phyloP scores from a whole-genome alignment of 768 basidiomycete species.

The Xerocomellus chrysenteron region DNA sequence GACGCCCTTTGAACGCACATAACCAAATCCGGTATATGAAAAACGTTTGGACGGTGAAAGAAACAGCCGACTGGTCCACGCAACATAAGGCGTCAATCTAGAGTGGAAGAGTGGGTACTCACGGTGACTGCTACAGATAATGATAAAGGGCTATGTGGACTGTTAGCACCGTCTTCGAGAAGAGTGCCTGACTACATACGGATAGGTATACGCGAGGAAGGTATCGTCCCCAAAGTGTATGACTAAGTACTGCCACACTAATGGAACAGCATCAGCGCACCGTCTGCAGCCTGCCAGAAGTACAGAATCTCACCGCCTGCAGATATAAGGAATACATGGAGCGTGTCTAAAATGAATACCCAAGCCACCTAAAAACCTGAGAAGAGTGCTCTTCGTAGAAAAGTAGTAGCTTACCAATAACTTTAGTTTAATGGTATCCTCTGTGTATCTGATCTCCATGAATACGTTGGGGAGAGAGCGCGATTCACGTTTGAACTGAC shows the following conservation, averaged over 20 bases:
- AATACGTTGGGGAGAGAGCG: neutral
- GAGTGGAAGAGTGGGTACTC: slow-evolving; percentile 2
- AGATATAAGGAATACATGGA: slow-evolving; percentile 18
- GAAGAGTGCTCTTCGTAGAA: neutral
- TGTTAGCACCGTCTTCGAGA: slow-evolving; percentile 8
- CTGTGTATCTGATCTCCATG: slow-evolving; percentile 12
- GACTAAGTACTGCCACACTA: slow-evolving; percentile 26
- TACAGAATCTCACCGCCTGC: slow-evolving; percentile 14
- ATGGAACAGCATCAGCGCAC: neutral
- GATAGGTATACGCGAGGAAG: slow-evolving; percentile 15
- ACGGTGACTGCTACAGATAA: slow-evolving; percentile 24
- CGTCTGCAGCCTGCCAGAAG: neutral
- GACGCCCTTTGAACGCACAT: slow-evolving; percentile 8
- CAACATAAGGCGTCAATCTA: slow-evolving; percentile 13
- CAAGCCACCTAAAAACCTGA: slow-evolving; percentile 18
- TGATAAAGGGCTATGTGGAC: slow-evolving; percentile 15
- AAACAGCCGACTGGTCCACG: slow-evolving; percentile 18
- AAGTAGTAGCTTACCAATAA: slow-evolving; percentile 8
- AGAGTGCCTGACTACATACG: slow-evolving; percentile 16
- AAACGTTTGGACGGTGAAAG: slow-evolving; percentile 21
- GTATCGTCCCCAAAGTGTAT: slow-evolving; percentile 19
- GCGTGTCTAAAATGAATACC: slow-evolving; percentile 19
- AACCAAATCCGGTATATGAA: slow-evolving; percentile 29
- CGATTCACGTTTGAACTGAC: slow-evolving; percentile 9
- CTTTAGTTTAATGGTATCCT: slow-evolving; percentile 14